A percentile compares a stretch with the other conserved stretches of the same genome.
Evolutionary conservation across 1,139 yeast genomes (phyloP).

Genomic region (Kodamaea ohmeri): DNA sequence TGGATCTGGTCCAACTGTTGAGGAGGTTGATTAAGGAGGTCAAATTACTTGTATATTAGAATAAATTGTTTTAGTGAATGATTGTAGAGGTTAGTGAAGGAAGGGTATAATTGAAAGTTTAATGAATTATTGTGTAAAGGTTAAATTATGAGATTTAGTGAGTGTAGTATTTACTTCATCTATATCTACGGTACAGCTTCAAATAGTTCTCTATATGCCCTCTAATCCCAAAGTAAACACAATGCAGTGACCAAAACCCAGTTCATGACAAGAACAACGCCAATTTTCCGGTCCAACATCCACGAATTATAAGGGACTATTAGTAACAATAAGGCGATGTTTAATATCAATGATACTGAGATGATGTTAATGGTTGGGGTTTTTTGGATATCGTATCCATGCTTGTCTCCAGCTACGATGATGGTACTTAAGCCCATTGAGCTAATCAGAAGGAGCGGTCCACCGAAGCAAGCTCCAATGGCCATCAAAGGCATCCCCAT

Average conservation of each 20-base stretch:
- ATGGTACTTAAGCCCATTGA: constrained; percentile 60
- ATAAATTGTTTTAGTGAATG: constrained; percentile 1
- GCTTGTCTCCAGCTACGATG: constrained; percentile 32
- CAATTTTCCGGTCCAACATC: constrained; percentile 56
- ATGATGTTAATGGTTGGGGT: constrained; percentile 20
- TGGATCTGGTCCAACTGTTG: constrained; percentile 61
- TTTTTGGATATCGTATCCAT: constrained; percentile 14
- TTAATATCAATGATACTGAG: constrained; percentile 33
- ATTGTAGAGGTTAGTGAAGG: neutral
- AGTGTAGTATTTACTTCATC: no score
- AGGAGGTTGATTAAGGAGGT: constrained; percentile 59
- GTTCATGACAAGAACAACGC: constrained; percentile 41
- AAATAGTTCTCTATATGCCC: no score
- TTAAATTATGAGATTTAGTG: no score
- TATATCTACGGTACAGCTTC: no score
- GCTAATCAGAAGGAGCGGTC: constrained; percentile 62
- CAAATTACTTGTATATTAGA: neutral
- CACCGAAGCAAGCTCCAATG: constrained; percentile 91
- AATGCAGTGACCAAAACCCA: constrained; percentile 54
- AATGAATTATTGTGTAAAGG: no score
- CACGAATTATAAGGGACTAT: constrained; percentile 64
- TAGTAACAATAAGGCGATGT: constrained; percentile 50
- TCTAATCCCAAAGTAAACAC: constrained; percentile 30
- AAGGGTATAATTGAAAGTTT: neutral
- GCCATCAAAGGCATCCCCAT: constrained; percentile 94